Evolutionary conservation across 2,329 filamentous ascomycete species (phyloP).

Genomic region (Cercospora janseana): DNA sequence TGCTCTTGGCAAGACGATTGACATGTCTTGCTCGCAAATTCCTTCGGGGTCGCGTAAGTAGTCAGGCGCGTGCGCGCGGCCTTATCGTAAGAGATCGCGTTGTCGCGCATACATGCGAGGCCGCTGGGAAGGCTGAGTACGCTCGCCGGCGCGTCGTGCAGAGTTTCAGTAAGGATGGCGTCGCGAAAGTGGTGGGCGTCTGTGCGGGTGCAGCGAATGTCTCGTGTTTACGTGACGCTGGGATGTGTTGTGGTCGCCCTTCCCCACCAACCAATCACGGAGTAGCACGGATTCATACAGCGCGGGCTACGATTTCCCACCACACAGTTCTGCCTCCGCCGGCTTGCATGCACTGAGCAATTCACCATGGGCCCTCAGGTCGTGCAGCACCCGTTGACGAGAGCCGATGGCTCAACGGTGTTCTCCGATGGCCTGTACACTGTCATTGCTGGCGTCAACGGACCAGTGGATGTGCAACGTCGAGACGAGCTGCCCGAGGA

Average conservation of each 20-base stretch:
- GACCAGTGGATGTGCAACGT: conserved; percentile 83
- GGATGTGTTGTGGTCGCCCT: conserved; percentile 4
- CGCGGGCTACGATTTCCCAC: conserved; percentile 3
- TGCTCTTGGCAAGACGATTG: conserved; percentile 40
- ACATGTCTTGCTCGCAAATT: conserved; percentile 33
- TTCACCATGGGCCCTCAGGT: conserved; percentile 23
- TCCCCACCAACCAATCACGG: conserved; percentile 4
- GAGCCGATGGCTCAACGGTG: conserved; percentile 75
- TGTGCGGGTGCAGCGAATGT: conserved; percentile 1
- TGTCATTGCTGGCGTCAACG: conserved; percentile 83
- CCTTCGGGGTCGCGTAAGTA: conserved; percentile 1
- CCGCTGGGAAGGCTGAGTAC: neutral
- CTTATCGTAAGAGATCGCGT: conserved; percentile 15
- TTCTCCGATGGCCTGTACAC: conserved; percentile 75
- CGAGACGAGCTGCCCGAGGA: conserved; percentile 91
- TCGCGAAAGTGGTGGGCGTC: conserved; percentile 6
- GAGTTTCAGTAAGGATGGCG: conserved; percentile 10
- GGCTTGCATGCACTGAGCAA: neutral
- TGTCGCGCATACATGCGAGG: conserved; percentile 14
- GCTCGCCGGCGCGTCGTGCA: conserved; percentile 11
- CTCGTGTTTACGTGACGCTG: conserved; percentile 14
- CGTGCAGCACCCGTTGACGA: conserved; percentile 54
- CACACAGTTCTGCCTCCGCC: too few species aligned
- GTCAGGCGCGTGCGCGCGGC: conserved; percentile 18
- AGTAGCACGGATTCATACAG: neutral